phyloP scores from a whole-genome alignment of 1,139 yeast genomes.

The Chernovozyma aurita region DNA sequence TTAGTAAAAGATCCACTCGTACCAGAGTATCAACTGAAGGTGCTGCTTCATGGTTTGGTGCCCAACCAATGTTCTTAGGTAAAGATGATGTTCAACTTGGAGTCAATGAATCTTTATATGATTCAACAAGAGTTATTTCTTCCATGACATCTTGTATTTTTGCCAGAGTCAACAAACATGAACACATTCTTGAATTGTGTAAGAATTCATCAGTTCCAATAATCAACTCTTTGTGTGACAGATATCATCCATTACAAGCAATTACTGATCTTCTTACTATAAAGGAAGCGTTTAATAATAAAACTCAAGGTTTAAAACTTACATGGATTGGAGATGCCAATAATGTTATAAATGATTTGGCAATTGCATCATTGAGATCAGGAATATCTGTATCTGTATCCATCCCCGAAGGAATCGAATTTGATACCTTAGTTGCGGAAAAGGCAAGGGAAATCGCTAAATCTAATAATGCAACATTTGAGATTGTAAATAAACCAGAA shows the following conservation, averaged over 20 bases:
- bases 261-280: slow-evolving; percentile 87
- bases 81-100: slow-evolving; percentile 96
- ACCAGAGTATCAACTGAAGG: slow-evolving; percentile 94
- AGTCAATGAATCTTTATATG: slow-evolving; percentile 85
- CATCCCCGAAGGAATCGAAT: slow-evolving; percentile 69
- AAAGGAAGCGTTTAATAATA: slow-evolving; percentile 62
- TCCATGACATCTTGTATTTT: slow-evolving; percentile 94
- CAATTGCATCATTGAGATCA: slow-evolving; percentile 81
- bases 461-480: slow-evolving; percentile 52
- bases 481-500: slow-evolving; percentile 67
- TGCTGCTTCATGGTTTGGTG: slow-evolving; percentile 90
- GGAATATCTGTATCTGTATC: slow-evolving; percentile 85
- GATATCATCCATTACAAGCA: slow-evolving; percentile 92
- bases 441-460: slow-evolving; percentile 52
- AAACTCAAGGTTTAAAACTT: slow-evolving; percentile 60
- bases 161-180: slow-evolving; percentile 89
- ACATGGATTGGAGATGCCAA: slow-evolving; percentile 98
- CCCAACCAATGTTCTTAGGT: slow-evolving; percentile 94
- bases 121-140: slow-evolving; percentile 82
- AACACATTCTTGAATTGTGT: slow-evolving; percentile 74
- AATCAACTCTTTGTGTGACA: slow-evolving; percentile 89
- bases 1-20: slow-evolving; percentile 89
- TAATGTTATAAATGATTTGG: slow-evolving; percentile 89
- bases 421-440: slow-evolving; percentile 52
- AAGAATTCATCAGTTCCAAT: slow-evolving; percentile 81